Conservation (phyloP, 805 yeast genomes). For the Saturnispora besseyi region DNA sequence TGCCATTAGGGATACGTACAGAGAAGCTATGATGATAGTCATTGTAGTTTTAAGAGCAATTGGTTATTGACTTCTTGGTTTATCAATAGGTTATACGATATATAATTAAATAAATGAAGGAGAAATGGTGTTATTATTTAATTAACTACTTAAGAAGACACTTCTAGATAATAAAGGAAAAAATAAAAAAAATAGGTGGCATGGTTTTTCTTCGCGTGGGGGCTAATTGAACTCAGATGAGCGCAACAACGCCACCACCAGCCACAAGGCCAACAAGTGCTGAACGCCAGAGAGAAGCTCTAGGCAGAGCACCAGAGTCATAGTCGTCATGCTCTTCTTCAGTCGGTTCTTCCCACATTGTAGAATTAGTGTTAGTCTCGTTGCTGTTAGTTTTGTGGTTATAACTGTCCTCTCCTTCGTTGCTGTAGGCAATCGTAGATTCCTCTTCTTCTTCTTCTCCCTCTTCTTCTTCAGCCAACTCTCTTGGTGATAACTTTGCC, state of each 20-base stretch:
- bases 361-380: background rate
- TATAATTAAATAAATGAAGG: background rate
- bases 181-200: background rate
- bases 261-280: background rate
- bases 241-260: background rate
- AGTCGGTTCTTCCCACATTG: background rate
- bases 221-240: background rate
- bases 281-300: background rate
- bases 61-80: background rate
- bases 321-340: background rate
- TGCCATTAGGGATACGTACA: conserved; percentile 34
- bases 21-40: conserved; percentile 64
- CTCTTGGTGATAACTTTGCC: conserved; percentile 20
- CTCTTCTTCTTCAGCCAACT: background rate
- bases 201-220: background rate
- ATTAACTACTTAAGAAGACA: background rate
- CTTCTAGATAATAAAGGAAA: background rate
- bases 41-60: conserved; percentile 24
- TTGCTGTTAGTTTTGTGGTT: background rate
- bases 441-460: background rate
- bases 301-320: background rate
- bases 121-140: background rate
- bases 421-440: background rate
- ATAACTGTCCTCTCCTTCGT: background rate
- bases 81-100: background rate